Evolutionary conservation across 164 flowering plant genomes (phyloP).

Genomic region (Magnolia changhungtana): DNA sequence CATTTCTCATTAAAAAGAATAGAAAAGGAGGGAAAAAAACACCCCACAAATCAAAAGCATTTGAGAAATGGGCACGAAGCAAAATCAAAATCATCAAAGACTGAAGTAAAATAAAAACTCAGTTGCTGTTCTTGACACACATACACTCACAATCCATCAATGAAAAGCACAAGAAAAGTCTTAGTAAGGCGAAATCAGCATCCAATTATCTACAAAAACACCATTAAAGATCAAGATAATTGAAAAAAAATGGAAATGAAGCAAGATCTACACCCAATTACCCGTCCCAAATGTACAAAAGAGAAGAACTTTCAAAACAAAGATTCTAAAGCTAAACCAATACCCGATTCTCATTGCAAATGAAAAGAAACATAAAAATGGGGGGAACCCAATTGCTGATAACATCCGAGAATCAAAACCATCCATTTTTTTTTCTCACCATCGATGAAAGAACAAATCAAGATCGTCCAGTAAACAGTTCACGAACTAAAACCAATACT

Average conservation of each 20-base stretch:
- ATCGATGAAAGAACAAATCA: not conserved
- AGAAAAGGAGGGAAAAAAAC: not conserved
- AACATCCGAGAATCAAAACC: not conserved
- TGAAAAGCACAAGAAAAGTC: not conserved
- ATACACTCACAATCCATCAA: not conserved
- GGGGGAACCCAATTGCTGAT: not conserved
- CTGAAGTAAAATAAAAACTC: not conserved
- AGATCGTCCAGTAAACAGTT: not conserved
- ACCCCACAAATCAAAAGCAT: not conserved
- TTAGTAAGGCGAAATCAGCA: not conserved
- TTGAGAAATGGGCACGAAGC: not conserved
- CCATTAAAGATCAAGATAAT: not conserved
- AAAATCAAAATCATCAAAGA: not conserved
- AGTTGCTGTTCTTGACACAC: not conserved
- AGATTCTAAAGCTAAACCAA: not conserved
- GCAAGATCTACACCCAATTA: not conserved
- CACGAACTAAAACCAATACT: not conserved
- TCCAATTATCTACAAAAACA: conserved; percentile 10
- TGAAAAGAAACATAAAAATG: too few species aligned
- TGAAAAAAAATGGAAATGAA: not conserved
- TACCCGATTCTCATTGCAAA: not conserved
- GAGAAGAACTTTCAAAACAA: too few species aligned
- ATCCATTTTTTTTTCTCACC: not conserved
- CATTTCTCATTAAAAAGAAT: not conserved
- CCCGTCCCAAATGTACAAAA: too few species aligned